Evolutionary conservation across 805 yeast species (phyloP).

Genomic region (Kuraishia piskuri): DNA sequence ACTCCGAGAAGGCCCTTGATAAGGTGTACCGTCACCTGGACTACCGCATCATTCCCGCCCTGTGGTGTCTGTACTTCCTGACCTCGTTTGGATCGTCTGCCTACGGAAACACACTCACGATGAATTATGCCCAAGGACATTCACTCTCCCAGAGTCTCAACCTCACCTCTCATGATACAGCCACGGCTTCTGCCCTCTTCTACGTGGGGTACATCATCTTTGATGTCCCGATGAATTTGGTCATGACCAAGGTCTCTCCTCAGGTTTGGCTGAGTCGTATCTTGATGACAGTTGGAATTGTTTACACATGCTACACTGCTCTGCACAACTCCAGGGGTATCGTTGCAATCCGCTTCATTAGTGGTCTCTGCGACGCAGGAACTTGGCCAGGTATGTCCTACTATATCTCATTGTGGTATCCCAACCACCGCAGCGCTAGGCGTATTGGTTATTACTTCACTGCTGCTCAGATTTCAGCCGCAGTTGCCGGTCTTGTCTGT

Average conservation of each 20-base stretch:
- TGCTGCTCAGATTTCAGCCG: slow-evolving; percentile 85
- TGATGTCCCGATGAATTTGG: slow-evolving; percentile 81
- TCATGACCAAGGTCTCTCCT: slow-evolving; percentile 78
- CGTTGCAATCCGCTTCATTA: slow-evolving; percentile 61
- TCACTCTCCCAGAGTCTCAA: slow-evolving; percentile 46
- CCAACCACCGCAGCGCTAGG: slow-evolving; percentile 63
- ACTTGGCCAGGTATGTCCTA: slow-evolving; percentile 89
- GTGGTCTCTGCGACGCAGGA: slow-evolving; percentile 78
- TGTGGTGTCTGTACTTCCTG: slow-evolving; percentile 72
- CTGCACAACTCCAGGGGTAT: slow-evolving; percentile 49
- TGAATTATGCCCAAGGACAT: slow-evolving; percentile 58
- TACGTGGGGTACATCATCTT: slow-evolving; percentile 78
- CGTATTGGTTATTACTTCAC: slow-evolving; percentile 86
- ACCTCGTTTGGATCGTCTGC: slow-evolving; percentile 73
- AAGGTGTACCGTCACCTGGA: slow-evolving; percentile 56
- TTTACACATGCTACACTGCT: slow-evolving; percentile 66
- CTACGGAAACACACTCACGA: slow-evolving; percentile 73
- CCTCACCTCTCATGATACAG: slow-evolving; percentile 46
- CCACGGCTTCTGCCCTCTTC: slow-evolving; percentile 73
- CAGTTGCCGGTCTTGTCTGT: slow-evolving; percentile 80
- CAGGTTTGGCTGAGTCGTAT: slow-evolving; percentile 81
- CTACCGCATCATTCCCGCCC: slow-evolving; percentile 66
- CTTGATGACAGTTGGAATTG: slow-evolving; percentile 68
- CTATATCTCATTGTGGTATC: slow-evolving; percentile 79
- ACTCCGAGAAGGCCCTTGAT: slow-evolving; percentile 31